A percentile compares a stretch with the other conserved stretches of the same genome.
These are phyloP conservation scores for Bondarzewia mesenterica DNA, from an alignment of 1,284 basidiomycete genomes.

Conservation along the genomic window DNA sequence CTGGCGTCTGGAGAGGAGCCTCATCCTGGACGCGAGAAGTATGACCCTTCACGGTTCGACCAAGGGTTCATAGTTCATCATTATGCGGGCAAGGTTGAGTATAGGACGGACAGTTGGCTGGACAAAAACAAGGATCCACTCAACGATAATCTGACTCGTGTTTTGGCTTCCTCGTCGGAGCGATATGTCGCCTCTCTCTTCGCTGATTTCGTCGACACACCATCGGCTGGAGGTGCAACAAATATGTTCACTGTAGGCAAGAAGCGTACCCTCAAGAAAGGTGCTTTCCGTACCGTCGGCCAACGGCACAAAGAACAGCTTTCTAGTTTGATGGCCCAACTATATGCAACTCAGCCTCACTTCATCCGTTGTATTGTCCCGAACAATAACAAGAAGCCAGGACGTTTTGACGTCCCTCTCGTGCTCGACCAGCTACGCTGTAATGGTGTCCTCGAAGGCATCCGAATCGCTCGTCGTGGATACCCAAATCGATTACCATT, in stretches of 20 bases:
- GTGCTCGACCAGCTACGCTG: constrained; percentile 96
- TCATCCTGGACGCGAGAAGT: constrained; percentile 78
- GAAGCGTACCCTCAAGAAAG: constrained; percentile 84
- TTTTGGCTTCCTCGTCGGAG: constrained; percentile 81
- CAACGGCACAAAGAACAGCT: constrained; percentile 98
- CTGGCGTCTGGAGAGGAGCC: constrained; percentile 38
- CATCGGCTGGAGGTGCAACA: constrained; percentile 27
- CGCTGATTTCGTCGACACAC: constrained; percentile 66
- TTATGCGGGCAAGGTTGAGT: constrained; percentile 96
- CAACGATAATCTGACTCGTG: constrained; percentile 91
- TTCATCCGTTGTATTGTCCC: constrained; percentile 99
- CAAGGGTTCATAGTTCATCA: constrained; percentile 95
- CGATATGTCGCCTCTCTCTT: constrained; percentile 82
- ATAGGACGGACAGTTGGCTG: constrained; percentile 93
- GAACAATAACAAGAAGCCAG: constrained; percentile 88
- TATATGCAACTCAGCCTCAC: constrained; percentile 94
- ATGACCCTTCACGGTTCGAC: constrained; percentile 82
- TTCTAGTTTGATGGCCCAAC: constrained; percentile 84
- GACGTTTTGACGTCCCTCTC: constrained; percentile 87
- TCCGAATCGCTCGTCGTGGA: constrained; percentile 94
- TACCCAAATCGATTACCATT: constrained; percentile 97
- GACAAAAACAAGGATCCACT: constrained; percentile 99
- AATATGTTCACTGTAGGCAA: constrained; percentile 49
- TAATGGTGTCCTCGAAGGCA: constrained; percentile 98
- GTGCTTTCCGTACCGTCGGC: constrained; percentile 93